Base-by-base conservation (phyloP, 2,329 filamentous ascomycete species). In the Chrysoporthe deuterocubensis region DNA sequence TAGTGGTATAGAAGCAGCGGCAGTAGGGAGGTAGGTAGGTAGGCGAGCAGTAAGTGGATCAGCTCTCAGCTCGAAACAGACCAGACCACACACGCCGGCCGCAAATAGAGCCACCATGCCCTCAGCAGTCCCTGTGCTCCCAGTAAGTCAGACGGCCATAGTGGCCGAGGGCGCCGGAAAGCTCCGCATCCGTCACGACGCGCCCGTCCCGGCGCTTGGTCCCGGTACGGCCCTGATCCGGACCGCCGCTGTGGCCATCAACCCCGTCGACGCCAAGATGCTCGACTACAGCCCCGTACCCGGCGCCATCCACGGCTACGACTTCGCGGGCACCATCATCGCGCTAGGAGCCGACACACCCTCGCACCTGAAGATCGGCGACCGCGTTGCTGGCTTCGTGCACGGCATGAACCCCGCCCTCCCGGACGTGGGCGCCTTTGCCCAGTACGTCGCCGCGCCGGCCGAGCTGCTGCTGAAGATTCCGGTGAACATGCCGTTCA, bases 201-300 rank as follows among this genome's bases (percentile, higher is more conserved):
- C 61, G 5, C 61, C 48, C 13, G 37, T 63, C 32, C 46, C 61
- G 18, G 34, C 44, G 9, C 48, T 50, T 26, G 40, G 52, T 16
- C 61, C 61, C 1, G 61, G 43, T 9, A 52, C 16, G 32, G 67
- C 74, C 56, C 67, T 74, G 34, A 69, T 76, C 54, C 71, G 70
- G 52, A 74, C 72, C 4, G 69, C 66, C 11, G 73, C 76, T 1
- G 75, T 79, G 3, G 77, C 76, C 32, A 54, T 80, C 48, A 80
- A 79, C 69, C 78, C 77, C 0, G 69, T 67, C 44, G 78, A 81
- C 67, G 72, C 71, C 32, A 80, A 80, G 65, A 73, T 76, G 66
- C 62, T 74, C 43, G 73, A 75, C 32, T 71, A 71, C 58, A 71
- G 70, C 44, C 71, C 3, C 70, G 71, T 11, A 64, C 69, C 70